Conservation (phyloP, 371 early-diverging fungal species). For the Massospora cicadina region DNA sequence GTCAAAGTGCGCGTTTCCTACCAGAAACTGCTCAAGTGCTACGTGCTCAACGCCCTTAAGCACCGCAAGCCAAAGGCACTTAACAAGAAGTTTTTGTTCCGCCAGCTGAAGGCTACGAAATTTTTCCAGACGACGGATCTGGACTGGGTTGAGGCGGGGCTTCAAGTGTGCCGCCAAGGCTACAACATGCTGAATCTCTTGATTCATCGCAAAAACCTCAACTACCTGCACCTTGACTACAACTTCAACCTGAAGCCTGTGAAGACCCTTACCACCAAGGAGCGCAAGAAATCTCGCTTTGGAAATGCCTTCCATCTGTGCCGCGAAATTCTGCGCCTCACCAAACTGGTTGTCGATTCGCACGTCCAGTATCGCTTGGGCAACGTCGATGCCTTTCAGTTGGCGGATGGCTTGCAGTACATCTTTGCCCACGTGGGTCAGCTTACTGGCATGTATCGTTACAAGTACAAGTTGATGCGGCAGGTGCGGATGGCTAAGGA, state of each 20-base stretch:
- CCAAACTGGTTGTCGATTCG: conserved; percentile 93
- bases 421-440: conserved; percentile 98
- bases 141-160: conserved; percentile 98
- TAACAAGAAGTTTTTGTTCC: conserved; percentile 84
- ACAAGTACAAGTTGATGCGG: conserved; percentile 97
- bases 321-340: conserved; percentile 93
- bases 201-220: conserved; percentile 93
- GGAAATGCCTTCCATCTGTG: conserved; percentile 92
- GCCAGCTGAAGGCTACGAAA: conserved; percentile 87
- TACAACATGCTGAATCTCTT: conserved; percentile 96
- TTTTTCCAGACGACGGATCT: conserved; percentile 96
- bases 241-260: conserved; percentile 97
- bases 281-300: conserved; percentile 97
- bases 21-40: conserved; percentile 84
- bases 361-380: conserved; percentile 95
- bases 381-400: conserved; percentile 91
- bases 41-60: conserved; percentile 75
- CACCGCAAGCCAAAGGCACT: conserved; percentile 73
- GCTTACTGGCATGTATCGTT: conserved; percentile 98
- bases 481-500: conserved; percentile 89
- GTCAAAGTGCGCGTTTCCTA: conserved; percentile 96
- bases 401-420: conserved; percentile 95
- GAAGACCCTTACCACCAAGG: conserved; percentile 97
- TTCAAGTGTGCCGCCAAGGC: conserved; percentile 95
- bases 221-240: conserved; percentile 94